A percentile compares a stretch with the other conserved stretches of the same genome.
These are phyloP conservation scores for Gossypioides kirkii DNA, from an alignment of 345 rosid species.

Conservation along the genomic window DNA sequence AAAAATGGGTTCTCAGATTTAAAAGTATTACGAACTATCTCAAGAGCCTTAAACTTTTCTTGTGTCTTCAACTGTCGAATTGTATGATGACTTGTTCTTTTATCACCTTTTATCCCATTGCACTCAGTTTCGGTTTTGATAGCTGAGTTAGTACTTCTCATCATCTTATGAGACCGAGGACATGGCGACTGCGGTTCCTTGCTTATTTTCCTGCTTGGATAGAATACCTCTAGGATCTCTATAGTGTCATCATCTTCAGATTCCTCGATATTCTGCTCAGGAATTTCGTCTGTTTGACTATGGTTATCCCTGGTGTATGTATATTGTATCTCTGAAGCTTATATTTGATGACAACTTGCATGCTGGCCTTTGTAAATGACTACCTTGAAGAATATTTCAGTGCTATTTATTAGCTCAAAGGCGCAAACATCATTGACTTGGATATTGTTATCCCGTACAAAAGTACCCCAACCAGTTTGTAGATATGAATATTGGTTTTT, in stretches of 20 bases:
- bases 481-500: background rate
- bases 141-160: conserved; percentile 8
- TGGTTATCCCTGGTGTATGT: background rate
- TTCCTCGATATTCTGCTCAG: background rate
- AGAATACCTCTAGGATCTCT: background rate
- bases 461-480: background rate
- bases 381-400: conserved; percentile 5
- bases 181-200: background rate
- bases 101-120: background rate
- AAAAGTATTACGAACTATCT: too few species aligned
- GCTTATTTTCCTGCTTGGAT: background rate
- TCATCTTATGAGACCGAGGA: conserved; percentile 10
- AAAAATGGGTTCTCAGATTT: conserved; percentile 16
- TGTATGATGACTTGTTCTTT: background rate
- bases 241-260: background rate
- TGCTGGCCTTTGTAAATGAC: background rate
- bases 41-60: background rate
- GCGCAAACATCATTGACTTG: conserved; percentile 2
- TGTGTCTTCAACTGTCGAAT: background rate
- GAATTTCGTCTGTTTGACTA: background rate
- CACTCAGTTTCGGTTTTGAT: background rate
- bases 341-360: background rate
- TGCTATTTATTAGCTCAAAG: conserved; percentile 4
- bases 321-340: conserved; percentile 19
- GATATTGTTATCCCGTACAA: background rate